These are phyloP conservation scores for Colletotrichum simmondsii DNA, from an alignment of 2,329 filamentous ascomycete genomes.

Conservation along the genomic window DNA sequence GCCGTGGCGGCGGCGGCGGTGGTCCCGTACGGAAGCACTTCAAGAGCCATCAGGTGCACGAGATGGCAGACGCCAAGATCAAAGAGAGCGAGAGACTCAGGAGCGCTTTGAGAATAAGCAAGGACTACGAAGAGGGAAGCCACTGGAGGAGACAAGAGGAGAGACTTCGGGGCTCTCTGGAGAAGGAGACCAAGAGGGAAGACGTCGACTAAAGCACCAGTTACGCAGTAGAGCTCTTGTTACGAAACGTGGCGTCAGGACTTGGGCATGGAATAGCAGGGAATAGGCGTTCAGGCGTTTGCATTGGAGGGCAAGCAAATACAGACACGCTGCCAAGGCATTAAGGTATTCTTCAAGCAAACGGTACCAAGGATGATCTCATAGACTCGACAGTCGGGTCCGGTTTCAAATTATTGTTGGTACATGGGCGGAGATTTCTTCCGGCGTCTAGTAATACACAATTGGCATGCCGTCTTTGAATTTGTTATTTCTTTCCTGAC, in stretches of 20 bases:
- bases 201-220: slow-evolving; percentile 17
- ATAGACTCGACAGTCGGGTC: neutral
- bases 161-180: slow-evolving; percentile 59
- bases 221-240: neutral
- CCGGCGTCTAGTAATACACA: slow-evolving; percentile 25
- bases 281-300: slow-evolving; percentile 22
- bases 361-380: neutral
- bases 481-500: slow-evolving; percentile 44
- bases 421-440: slow-evolving; percentile 11
- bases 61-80: slow-evolving; percentile 95
- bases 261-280: neutral
- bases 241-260: neutral
- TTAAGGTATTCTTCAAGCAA: neutral
- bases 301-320: neutral
- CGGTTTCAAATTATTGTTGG: slow-evolving; percentile 10
- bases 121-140: slow-evolving; percentile 85
- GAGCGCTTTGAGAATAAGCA: slow-evolving; percentile 86
- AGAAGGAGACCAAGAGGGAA: slow-evolving; percentile 47
- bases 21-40: slow-evolving; percentile 66
- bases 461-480: neutral
- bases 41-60: slow-evolving; percentile 95
- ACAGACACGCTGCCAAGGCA: neutral
- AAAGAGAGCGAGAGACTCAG: slow-evolving; percentile 91
- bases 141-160: slow-evolving; percentile 90
- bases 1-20: slow-evolving; percentile 35